Evolutionary conservation across 208 protist genomes (phyloP), one percentile per base, ranked within the genome.

Genomic region (Naegleria lovaniensis): DNA sequence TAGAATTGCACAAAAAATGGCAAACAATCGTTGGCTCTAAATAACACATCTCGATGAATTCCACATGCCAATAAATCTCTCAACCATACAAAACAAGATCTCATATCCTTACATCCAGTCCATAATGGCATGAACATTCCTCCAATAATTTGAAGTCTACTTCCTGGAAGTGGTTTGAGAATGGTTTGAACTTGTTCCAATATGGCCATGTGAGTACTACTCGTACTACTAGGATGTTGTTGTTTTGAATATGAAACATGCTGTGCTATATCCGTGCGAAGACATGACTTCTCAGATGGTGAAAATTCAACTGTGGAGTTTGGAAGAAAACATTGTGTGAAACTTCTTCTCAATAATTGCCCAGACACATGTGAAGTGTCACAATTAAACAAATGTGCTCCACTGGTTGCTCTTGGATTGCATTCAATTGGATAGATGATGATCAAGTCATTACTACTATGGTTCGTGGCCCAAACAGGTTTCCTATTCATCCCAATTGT

Each of bases 391-490:
- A 88, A 58, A n/a, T 88, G 85, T 38, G 13, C 33, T 29, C 85
- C 85, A 58, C n/a, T 43, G 0, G 85, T 88, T 0, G 25, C 39
- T 88, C 85, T 51, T 51, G 85, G 85, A 58, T 88, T 88, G 33
- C 85, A 88, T 39, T 88, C 85, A 58, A 88, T 58, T 0, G 41
- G 41, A 88, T 87, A 58, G 6, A 58, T 79, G 16, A 36, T 36
- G 2, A 79, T 36, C 6, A 6, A 5, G 25, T 9, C 6, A n/a
- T 16, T 75, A n/a, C 13, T 75, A 75, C 58, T 75, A 16, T n/a
- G n/a, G n/a, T n/a, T n/a, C n/a, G n/a, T n/a, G n/a, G n/a, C n/a
- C n/a, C n/a, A n/a, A n/a, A n/a, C 9, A 38, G 13, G 29, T n/a
- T n/a, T n/a, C n/a, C n/a, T n/a, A n/a, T n/a, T n/a, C n/a, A n/a